Base-by-base conservation (phyloP, 495 filamentous ascomycete species). In the Hypoxylon crocopeplum region DNA sequence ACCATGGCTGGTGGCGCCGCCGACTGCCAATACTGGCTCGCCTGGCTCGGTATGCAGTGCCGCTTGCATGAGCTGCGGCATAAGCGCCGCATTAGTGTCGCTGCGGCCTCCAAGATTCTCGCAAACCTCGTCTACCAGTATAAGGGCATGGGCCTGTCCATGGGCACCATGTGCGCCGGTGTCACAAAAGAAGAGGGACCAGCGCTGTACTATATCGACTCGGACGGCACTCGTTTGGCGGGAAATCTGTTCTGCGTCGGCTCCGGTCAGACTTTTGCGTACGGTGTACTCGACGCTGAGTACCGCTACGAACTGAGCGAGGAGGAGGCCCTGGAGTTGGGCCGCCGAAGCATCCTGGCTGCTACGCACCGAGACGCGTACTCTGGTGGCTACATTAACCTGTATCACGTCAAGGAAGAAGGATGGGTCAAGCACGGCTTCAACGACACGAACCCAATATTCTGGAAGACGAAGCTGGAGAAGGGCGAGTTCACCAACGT, bases 21-120 rank as follows among this genome's bases (percentile, higher is more conserved):
- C 69, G 94, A 98, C 79, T 98, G 94, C 79, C 94, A 98, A 86
- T 98, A 96, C 82, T 98, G 94, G 94, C 88, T 98, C 63, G 91
- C 90, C 69, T 98, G 96, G 82, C 83, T 98, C 61, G 94, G 94
- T 56, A 95, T 98, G 87, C 92, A 98, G 81, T 98, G 94, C 78
- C 93, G 94, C 44, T 88, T 98, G 57, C 94, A 98, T 77, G 94
- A 98, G 80, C 93, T 98, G 65, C 91, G 94, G 56, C 94, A 98
- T 83, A 98, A 98, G 81, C 93, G 92, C 71, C 91, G 94, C 66
- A 98, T 98, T 78, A 91, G 90, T 42, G 94, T 98, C 47, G 94
- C 94, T 29, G 94, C 94, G 20, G 94, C 94, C 37, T 95, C 90
- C 56, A 98, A 98, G 84, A 98, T 98, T 69, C 90, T 98, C 46